These are phyloP conservation scores for Borovskyia barvae DNA, from an alignment of 208 protist genomes.

Conservation along the genomic window DNA sequence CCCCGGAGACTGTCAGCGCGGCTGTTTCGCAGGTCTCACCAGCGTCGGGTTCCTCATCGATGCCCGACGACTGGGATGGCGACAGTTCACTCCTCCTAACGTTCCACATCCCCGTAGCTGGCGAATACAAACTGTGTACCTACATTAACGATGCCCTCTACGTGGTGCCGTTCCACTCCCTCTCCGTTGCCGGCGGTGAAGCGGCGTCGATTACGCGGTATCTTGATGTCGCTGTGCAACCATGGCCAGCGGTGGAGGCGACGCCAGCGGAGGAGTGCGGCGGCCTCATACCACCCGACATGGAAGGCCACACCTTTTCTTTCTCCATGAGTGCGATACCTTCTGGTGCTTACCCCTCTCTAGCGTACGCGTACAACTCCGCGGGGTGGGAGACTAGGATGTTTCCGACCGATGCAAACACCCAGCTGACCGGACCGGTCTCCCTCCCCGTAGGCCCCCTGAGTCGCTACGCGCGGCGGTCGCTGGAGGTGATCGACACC, in stretches of 20 bases:
- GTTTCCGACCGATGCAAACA: constrained; percentile 9
- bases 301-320: constrained; percentile 6
- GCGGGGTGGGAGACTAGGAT: constrained; percentile 8
- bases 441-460: constrained; percentile 22
- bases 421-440: constrained; percentile 6
- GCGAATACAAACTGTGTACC: constrained; percentile 55
- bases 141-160: constrained; percentile 35
- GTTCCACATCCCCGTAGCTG: constrained; percentile 37
- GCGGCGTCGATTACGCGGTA: constrained; percentile 2
- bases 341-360: constrained; percentile 22
- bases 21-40: no score
- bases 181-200: constrained; percentile 6
- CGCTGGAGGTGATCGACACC: constrained; percentile 29
- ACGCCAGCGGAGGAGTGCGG: constrained; percentile 10
- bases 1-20: constrained; percentile 10
- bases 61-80: background rate
- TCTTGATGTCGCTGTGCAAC: constrained; percentile 12
- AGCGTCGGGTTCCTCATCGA: background rate
- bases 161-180: constrained; percentile 32
- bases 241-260: constrained; percentile 1
- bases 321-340: constrained; percentile 14
- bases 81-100: constrained; percentile 10
- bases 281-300: constrained; percentile 6
- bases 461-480: constrained; percentile 7
- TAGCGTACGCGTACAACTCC: constrained; percentile 18